Conservation (phyloP, 371 early-diverging fungal genomes). For the Rhizopus arrhizus region DNA sequence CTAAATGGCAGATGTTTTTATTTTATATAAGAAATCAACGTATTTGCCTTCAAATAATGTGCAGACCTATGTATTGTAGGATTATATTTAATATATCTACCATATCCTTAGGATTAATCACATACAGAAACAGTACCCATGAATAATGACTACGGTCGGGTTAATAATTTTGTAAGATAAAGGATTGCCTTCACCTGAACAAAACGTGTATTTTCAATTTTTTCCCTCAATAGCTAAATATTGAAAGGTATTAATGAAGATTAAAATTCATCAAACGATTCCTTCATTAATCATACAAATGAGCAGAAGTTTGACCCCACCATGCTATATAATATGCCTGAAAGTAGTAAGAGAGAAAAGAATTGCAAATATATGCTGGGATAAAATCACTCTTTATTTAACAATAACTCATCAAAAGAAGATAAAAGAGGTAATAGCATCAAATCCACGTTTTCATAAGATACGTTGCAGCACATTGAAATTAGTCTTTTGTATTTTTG, state of each 20-base stretch:
- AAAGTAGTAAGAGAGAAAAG: neutral
- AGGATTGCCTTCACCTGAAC: constrained; percentile 46
- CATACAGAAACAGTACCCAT: constrained; percentile 96
- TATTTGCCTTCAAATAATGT: constrained; percentile 43
- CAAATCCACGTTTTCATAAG: constrained; percentile 47
- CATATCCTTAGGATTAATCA: constrained; percentile 91
- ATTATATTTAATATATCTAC: constrained; percentile 42
- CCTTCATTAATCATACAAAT: neutral
- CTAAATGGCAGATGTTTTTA: neutral
- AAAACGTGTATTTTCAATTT: constrained; percentile 97
- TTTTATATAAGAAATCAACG: neutral
- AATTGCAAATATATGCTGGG: neutral
- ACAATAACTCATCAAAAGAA: constrained; percentile 38
- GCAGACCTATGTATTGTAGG: neutral
- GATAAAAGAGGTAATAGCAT: constrained; percentile 46
- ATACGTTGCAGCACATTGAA: constrained; percentile 48
- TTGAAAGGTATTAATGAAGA: constrained; percentile 85
- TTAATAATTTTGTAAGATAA: constrained; percentile 1
- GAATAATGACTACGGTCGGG: constrained; percentile 72
- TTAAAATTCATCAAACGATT: constrained; percentile 55
- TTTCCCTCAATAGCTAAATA: constrained; percentile 95
- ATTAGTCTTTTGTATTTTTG: constrained; percentile 51
- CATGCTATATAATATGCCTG: neutral
- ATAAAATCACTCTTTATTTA: neutral
- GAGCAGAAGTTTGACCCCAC: neutral